A percentile compares a stretch with the other conserved stretches of the same genome.
phyloP scores from a whole-genome alignment of 441 rosid genomes.

The Adansonia gregorii region DNA sequence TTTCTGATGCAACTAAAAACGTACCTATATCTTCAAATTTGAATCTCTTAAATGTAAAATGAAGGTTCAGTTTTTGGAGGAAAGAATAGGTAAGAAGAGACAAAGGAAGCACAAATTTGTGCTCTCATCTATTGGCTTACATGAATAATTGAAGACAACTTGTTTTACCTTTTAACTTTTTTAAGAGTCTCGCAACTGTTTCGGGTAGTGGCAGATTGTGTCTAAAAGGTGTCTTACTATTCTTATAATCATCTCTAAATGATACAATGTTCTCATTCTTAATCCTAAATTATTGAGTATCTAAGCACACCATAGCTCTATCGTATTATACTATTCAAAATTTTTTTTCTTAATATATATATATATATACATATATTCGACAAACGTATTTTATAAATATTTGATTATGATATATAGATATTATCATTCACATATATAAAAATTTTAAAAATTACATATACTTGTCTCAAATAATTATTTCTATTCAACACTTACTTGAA shows the following conservation, averaged over 20 bases:
- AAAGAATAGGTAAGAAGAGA: too few species aligned
- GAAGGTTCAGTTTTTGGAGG: too few species aligned
- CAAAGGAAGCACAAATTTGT: neutral
- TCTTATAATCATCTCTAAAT: neutral
- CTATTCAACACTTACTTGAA: too few species aligned
- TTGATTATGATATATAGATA: too few species aligned
- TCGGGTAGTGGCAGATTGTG: neutral
- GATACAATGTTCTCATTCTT: neutral
- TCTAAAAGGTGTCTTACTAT: neutral
- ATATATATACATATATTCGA: too few species aligned
- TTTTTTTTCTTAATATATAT: neutral
- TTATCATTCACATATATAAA: too few species aligned
- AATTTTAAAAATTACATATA: too few species aligned
- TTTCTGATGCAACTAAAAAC: too few species aligned
- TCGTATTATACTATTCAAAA: neutral
- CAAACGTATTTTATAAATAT: too few species aligned
- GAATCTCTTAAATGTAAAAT: too few species aligned
- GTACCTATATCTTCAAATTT: too few species aligned
- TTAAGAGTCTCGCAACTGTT: neutral
- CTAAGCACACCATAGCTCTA: neutral
- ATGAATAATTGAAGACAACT: neutral
- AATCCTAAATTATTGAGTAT: neutral
- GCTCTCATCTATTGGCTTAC: slow-evolving; percentile 10
- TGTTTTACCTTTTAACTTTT: neutral
- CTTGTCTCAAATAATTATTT: too few species aligned